Evolutionary conservation across 2,329 filamentous ascomycete genomes (phyloP).

Genomic region (Ceratocystis lukuohia): DNA sequence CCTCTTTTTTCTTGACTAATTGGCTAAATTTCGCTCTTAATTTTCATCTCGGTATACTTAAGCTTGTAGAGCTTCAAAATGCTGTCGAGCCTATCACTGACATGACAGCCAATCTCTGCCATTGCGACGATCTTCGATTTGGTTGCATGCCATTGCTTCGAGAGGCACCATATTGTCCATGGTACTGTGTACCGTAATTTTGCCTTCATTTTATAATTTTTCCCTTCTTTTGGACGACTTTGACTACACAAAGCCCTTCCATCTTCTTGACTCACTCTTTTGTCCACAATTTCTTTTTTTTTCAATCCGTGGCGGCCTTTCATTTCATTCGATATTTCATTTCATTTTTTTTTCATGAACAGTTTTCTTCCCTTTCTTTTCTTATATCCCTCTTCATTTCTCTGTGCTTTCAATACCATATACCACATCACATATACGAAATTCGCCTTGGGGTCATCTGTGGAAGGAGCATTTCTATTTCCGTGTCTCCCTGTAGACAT

Average conservation of each 20-base stretch:
- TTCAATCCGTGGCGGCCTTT: background rate
- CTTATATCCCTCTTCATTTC: conserved; percentile 12
- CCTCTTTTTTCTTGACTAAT: background rate
- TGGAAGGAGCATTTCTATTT: background rate
- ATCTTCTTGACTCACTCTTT: background rate
- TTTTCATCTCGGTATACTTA: background rate
- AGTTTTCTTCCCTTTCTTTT: background rate
- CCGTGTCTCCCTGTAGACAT: background rate
- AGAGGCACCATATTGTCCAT: background rate
- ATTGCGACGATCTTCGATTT: background rate
- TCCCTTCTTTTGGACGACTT: conserved; percentile 11
- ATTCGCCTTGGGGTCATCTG: background rate
- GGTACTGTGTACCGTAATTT: conserved; percentile 5
- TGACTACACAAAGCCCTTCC: background rate
- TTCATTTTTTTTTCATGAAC: background rate
- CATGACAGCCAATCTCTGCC: background rate
- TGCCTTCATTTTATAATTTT: conserved; percentile 7
- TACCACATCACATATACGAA: background rate
- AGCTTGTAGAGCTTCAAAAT: background rate
- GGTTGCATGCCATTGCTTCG: background rate
- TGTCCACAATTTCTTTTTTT: background rate
- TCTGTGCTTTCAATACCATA: conserved; percentile 4
- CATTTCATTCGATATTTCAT: background rate
- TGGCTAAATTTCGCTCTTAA: background rate
- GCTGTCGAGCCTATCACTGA: background rate